Evolutionary conservation across 805 yeast species (phyloP).

Genomic region (Saccharomycopsis schoenii): DNA sequence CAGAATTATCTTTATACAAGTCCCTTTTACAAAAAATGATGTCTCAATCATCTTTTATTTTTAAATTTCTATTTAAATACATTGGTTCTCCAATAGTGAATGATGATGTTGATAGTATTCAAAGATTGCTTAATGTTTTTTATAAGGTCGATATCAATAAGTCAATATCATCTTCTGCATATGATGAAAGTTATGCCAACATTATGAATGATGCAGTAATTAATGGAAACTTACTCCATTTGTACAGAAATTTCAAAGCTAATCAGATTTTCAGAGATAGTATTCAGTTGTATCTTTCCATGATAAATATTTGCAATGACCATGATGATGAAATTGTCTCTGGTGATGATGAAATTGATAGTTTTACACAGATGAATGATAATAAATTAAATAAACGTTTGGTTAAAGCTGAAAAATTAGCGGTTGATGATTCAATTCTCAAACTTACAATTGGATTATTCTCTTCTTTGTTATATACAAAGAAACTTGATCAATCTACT

Average conservation of each 20-base stretch:
- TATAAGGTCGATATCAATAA: slow-evolving; percentile 13
- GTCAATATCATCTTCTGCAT: slow-evolving; percentile 20
- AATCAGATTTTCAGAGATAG: slow-evolving; percentile 24
- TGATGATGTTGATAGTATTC: slow-evolving; percentile 13
- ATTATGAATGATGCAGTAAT: slow-evolving; percentile 22
- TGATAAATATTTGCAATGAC: background rate
- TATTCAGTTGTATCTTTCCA: background rate
- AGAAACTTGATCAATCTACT: slow-evolving; percentile 5
- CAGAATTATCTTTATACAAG: background rate
- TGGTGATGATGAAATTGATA: background rate
- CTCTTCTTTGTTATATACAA: slow-evolving; percentile 22
- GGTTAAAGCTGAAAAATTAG: slow-evolving; percentile 21
- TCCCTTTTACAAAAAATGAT: background rate
- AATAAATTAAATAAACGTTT: slow-evolving; percentile 20
- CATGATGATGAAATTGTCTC: background rate
- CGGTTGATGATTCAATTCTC: slow-evolving; percentile 22
- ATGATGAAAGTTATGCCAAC: slow-evolving; percentile 22
- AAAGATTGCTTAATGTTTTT: slow-evolving; percentile 22
- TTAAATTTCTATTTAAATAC: background rate
- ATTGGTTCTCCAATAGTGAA: background rate
- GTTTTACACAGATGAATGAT: background rate
- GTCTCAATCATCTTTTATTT: background rate
- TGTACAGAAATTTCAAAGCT: slow-evolving; percentile 23
- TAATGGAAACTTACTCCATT: slow-evolving; percentile 20
- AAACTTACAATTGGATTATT: slow-evolving; percentile 24